Evolutionary conservation across 805 yeast genomes (phyloP).

Genomic region (Wickerhamomyces queroliae): DNA sequence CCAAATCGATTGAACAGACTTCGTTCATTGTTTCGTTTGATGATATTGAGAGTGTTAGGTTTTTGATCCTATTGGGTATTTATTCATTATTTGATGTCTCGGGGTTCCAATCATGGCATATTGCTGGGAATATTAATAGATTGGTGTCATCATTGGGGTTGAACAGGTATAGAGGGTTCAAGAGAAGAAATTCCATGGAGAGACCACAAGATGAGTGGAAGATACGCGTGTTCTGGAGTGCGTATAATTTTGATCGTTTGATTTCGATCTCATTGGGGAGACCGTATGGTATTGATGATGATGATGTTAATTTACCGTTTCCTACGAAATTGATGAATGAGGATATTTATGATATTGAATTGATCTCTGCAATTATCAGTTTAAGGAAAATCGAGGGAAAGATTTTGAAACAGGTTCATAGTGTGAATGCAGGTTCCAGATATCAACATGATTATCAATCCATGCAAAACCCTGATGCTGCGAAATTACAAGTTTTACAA

Average conservation of each 20-base stretch:
- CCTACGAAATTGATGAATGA: slow-evolving; percentile 36
- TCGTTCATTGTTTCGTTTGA: slow-evolving; percentile 32
- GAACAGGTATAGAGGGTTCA: slow-evolving; percentile 30
- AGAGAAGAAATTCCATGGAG: slow-evolving; percentile 17
- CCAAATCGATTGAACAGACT: slow-evolving; percentile 35
- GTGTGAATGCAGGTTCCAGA: slow-evolving; percentile 31
- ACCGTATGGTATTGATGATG: slow-evolving; percentile 41
- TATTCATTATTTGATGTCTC: slow-evolving; percentile 46
- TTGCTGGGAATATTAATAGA: slow-evolving; percentile 42
- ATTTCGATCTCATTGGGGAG: slow-evolving; percentile 45
- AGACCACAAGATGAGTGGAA: not conserved
- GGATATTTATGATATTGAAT: slow-evolving; percentile 33
- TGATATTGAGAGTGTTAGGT: slow-evolving; percentile 34
- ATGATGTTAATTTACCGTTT: slow-evolving; percentile 40
- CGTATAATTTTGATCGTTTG: slow-evolving; percentile 41
- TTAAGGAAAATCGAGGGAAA: slow-evolving; percentile 42
- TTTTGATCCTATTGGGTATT: slow-evolving; percentile 38
- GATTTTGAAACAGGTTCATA: slow-evolving; percentile 39
- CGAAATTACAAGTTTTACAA: slow-evolving; percentile 2
- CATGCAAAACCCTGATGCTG: slow-evolving; percentile 3
- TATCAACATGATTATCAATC: slow-evolving; percentile 2
- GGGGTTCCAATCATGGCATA: slow-evolving; percentile 46
- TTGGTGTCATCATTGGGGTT: slow-evolving; percentile 39
- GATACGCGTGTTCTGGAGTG: slow-evolving; percentile 36
- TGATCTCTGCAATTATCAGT: slow-evolving; percentile 35